phyloP scores from a whole-genome alignment of 768 basidiomycete genomes.

The Boletus tylopilopsis region DNA sequence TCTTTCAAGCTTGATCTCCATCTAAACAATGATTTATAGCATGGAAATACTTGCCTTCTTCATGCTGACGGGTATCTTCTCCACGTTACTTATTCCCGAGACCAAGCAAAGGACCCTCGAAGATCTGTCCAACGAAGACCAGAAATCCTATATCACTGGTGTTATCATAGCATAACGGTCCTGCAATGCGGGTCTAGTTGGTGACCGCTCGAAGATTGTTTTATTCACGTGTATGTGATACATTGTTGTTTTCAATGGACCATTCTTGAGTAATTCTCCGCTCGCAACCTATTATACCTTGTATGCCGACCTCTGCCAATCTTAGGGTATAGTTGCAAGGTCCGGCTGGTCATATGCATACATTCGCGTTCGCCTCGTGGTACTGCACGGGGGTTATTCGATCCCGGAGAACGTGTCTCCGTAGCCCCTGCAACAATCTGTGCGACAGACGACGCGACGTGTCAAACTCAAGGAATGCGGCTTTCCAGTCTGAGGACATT shows the following conservation, averaged over 20 bases:
- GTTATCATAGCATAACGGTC: constrained; percentile 7
- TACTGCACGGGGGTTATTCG: no score
- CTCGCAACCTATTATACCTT: neutral
- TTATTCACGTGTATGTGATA: constrained; percentile 8
- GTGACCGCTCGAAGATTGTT: neutral
- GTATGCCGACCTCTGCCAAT: no score
- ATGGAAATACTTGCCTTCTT: constrained; percentile 81
- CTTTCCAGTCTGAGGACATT: no score
- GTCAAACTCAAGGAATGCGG: no score
- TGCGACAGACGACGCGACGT: no score
- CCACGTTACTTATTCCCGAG: constrained; percentile 77
- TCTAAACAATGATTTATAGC: constrained; percentile 30
- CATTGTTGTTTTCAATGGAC: neutral
- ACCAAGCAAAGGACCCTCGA: constrained; percentile 67
- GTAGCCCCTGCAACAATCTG: no score
- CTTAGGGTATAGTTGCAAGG: no score
- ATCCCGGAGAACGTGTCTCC: no score
- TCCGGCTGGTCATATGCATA: no score
- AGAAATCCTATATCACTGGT: constrained; percentile 51
- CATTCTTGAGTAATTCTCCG: neutral
- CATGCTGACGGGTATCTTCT: constrained; percentile 83
- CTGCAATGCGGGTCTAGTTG: no score
- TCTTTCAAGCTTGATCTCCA: neutral
- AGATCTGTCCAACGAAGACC: constrained; percentile 70
- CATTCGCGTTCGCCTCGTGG: no score